Conservation (phyloP, 1,284 basidiomycete species). For the Cryptococcus floricola region DNA sequence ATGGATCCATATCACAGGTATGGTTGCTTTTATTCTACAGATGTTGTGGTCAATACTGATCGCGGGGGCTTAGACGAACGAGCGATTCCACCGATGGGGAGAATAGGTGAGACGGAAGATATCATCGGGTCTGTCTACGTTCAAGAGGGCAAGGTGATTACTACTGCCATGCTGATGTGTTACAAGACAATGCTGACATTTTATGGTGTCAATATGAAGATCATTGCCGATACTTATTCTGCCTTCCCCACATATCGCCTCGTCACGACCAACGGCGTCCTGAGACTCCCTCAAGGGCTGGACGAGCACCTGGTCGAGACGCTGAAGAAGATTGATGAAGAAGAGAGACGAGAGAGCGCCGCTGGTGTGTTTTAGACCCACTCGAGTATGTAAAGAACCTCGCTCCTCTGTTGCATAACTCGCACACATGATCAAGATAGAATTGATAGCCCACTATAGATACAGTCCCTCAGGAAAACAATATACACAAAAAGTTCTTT, state of each 20-base stretch:
- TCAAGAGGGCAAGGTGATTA: conserved; percentile 41
- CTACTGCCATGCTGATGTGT: neutral
- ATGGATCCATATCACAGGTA: conserved; percentile 47
- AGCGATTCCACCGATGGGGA: conserved; percentile 42
- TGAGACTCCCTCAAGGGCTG: conserved; percentile 40
- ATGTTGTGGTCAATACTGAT: neutral
- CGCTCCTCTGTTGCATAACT: too few species aligned
- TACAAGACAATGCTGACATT: too few species aligned
- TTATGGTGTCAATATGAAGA: conserved; percentile 15
- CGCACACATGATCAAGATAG: too few species aligned
- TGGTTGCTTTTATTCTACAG: conserved; percentile 7
- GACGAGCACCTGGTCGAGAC: conserved; percentile 35
- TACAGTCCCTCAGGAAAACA: neutral
- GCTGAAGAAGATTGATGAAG: conserved; percentile 28
- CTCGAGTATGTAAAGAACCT: too few species aligned
- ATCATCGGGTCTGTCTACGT: conserved; percentile 48
- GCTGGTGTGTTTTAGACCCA: neutral
- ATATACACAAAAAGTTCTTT: too few species aligned
- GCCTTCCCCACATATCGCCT: conserved; percentile 43
- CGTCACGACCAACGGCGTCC: conserved; percentile 41
- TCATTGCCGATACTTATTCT: conserved; percentile 42
- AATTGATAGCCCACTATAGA: neutral
- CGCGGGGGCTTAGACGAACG: conserved; percentile 34
- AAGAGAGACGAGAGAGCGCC: conserved; percentile 17
- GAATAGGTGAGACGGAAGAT: conserved; percentile 49